Conservation (phyloP, 2,329 filamentous ascomycete species). For the Tolypocladium ovalisporum region DNA sequence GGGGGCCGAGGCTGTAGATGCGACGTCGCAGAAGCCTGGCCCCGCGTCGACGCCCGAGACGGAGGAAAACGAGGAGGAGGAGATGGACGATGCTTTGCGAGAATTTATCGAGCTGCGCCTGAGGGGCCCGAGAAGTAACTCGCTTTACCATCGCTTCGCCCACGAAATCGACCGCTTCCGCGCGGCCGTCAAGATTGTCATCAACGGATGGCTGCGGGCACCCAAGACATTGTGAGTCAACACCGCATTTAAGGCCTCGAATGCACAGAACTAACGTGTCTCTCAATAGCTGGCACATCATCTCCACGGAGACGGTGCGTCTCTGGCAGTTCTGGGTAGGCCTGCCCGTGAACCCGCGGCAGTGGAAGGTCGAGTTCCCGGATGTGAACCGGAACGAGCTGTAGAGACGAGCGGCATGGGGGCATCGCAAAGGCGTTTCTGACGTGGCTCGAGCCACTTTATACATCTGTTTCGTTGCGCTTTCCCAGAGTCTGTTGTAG, state of each 20-base stretch:
- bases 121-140: conserved; percentile 14
- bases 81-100: conserved; percentile 18
- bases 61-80: conserved; percentile 26
- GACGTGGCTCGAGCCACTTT: neutral
- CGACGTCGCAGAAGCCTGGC: neutral
- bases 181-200: conserved; percentile 52
- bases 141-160: conserved; percentile 45
- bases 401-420: conserved; percentile 12
- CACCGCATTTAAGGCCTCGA: neutral
- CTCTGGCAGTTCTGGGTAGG: conserved; percentile 41
- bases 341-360: conserved; percentile 36
- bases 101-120: conserved; percentile 14
- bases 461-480: too few species aligned
- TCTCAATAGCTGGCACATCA: conserved; percentile 28
- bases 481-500: neutral
- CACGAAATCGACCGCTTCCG: conserved; percentile 55
- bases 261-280: neutral
- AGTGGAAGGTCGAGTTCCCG: conserved; percentile 34
- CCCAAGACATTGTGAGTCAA: conserved; percentile 59
- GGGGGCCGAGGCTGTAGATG: neutral
- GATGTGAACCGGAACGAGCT: conserved; percentile 36
- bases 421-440: neutral
- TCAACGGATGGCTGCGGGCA: conserved; percentile 58
- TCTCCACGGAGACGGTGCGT: conserved; percentile 32
- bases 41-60: conserved; percentile 14